Conservation (phyloP, 176 grass and related monocot species). For the Otatea glauca region DNA sequence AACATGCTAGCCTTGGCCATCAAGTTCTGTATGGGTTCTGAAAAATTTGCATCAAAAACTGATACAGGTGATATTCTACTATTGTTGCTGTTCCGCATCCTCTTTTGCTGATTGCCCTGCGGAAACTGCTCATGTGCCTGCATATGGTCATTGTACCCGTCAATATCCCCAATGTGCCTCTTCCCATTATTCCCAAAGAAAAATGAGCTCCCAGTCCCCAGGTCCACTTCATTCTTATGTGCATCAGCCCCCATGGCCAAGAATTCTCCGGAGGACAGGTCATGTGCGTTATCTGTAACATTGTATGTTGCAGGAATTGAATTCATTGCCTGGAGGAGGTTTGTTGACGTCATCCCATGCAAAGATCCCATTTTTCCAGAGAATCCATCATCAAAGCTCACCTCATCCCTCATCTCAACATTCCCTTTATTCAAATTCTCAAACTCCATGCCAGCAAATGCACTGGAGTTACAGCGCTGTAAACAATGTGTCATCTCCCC, state of each 20-base stretch:
- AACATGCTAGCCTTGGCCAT: conserved; percentile 56
- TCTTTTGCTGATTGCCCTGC: conserved; percentile 64
- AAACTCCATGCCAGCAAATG: conserved; percentile 67
- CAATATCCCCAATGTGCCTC: conserved; percentile 73
- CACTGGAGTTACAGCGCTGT: conserved; percentile 52
- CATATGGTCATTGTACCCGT: conserved; percentile 64
- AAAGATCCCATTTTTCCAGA: conserved; percentile 61
- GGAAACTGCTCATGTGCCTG: conserved; percentile 51
- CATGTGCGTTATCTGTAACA: conserved; percentile 58
- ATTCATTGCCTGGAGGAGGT: conserved; percentile 80
- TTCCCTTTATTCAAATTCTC: conserved; percentile 79
- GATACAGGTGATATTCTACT: conserved; percentile 46
- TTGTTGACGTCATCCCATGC: conserved; percentile 78
- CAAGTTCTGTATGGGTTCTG: conserved; percentile 48
- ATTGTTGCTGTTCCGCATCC: conserved; percentile 43
- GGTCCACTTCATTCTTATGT: conserved; percentile 60
- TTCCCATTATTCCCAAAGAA: conserved; percentile 74
- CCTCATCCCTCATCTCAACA: conserved; percentile 60
- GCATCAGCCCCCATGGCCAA: conserved; percentile 72
- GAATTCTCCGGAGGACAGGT: conserved; percentile 65
- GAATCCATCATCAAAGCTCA: conserved; percentile 53
- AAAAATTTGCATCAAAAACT: conserved; percentile 48
- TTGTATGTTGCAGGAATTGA: conserved; percentile 51
- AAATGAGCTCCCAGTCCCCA: conserved; percentile 49
- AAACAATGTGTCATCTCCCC: conserved; percentile 54